phyloP scores from a whole-genome alignment of 805 yeast species.

The Lipomyces kockii region DNA sequence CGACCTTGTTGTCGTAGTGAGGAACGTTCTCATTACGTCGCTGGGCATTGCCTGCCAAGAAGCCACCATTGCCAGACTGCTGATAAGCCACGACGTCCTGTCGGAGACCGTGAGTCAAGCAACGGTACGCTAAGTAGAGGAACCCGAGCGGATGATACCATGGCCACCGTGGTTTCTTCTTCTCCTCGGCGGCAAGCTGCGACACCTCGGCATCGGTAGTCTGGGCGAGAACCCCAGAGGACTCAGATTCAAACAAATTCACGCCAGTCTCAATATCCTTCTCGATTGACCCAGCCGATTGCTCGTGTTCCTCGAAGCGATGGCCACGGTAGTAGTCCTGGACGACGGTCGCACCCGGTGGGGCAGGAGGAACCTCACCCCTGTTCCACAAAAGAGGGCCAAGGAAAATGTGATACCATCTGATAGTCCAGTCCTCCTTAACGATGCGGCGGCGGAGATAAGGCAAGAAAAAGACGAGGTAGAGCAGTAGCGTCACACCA shows the following conservation, averaged over 20 bases:
- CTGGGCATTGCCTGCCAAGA: conserved; percentile 43
- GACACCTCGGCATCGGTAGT: not conserved
- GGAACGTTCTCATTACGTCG: conserved; percentile 54
- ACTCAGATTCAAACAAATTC: conserved; percentile 32
- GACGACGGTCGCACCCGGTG: conserved; percentile 56
- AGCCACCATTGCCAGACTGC: conserved; percentile 20
- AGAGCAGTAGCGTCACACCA: conserved; percentile 57
- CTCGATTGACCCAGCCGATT: conserved; percentile 22
- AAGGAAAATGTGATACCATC: conserved; percentile 57
- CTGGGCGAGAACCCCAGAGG: not conserved
- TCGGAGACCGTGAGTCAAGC: conserved; percentile 63
- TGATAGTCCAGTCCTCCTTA: conserved; percentile 68
- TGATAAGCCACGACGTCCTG: conserved; percentile 60
- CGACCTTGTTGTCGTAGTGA: conserved; percentile 71
- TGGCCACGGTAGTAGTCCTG: conserved; percentile 67
- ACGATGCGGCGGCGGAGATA: conserved; percentile 64
- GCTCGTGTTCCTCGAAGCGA: conserved; percentile 48
- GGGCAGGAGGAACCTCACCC: conserved; percentile 68
- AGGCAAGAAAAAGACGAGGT: conserved; percentile 62
- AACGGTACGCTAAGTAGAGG: conserved; percentile 47
- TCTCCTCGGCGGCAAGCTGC: conserved; percentile 5
- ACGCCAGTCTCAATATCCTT: conserved; percentile 37
- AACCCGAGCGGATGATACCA: conserved; percentile 24
- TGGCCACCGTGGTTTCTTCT: not conserved
- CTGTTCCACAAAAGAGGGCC: conserved; percentile 68